Base-by-base conservation (phyloP, 2,329 filamentous ascomycete species). In the Fusarium tupiense region DNA sequence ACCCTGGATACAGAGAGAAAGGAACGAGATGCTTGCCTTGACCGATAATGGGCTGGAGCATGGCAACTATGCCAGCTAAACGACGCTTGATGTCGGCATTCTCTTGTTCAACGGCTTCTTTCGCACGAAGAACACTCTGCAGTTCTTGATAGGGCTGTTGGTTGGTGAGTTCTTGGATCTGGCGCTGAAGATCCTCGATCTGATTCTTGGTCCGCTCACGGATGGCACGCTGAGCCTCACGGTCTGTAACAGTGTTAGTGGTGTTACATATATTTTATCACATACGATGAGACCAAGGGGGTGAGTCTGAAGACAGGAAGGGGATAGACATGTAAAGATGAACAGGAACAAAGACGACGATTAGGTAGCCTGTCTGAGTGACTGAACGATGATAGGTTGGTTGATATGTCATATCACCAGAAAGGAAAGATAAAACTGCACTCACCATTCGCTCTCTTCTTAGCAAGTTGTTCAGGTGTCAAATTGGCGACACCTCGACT, bases 101-200 rank as follows among this genome's bases (percentile, higher is more conserved):
- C 83, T 97, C 94, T 38, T 90, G 89, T 83, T 94, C 90, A 61
- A 94, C 90, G 20, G 89, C 88, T 79, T 96, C 93, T 84, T 94
- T 95, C 82, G 94, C 91, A 38, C 90, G 87, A 63, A 96, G 82
- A 16, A 91, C 93, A 35, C 90, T 86, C 82, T 97, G 94, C 26
- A 97, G 88, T 80, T 98, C 94, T 80, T 94, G 91, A 77, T 95
- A 95, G 1, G 94, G 94, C 81, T 95, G 91, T 83, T 94, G 92
- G 65, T 89, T 92, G 65, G 93, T 93, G 75, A 97, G 87, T 71
- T 96, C 93, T 63, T 89, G 87, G 70, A 97, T 95, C 71, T 90
- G 88, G 69, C 87, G 87, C 81, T 96, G 93, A 67, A 96, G 86
- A 12, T 84, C 85, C 80, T 96, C 93, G 76, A 96, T 96, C 81